Evolutionary conservation across 306 rosid genomes (phyloP).

Genomic region (Malus sylvestris): DNA sequence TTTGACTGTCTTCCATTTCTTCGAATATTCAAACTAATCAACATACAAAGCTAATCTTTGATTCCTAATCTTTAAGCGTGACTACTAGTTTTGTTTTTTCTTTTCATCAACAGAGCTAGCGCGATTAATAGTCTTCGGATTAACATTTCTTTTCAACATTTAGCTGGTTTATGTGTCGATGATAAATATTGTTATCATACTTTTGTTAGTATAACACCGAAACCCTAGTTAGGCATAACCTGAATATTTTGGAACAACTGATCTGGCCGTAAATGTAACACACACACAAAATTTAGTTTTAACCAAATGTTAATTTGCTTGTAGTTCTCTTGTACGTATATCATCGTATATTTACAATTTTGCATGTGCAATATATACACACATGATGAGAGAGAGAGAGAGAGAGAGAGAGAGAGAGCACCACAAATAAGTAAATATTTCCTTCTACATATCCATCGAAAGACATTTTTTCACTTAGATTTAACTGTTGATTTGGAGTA

Average conservation of each 20-base stretch:
- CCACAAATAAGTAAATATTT: not conserved
- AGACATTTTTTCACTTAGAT: not conserved
- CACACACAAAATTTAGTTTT: not conserved
- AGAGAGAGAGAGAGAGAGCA: not conserved
- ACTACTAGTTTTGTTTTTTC: constrained; percentile 1
- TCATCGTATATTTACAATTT: not conserved
- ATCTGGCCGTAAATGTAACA: not conserved
- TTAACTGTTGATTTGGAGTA: not conserved
- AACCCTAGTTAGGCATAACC: not conserved
- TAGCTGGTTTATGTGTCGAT: not conserved
- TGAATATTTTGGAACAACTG: not conserved
- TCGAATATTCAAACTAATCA: constrained; percentile 27
- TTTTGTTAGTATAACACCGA: not conserved
- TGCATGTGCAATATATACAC: not conserved
- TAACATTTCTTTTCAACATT: not conserved
- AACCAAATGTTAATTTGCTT: not conserved
- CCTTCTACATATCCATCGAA: not conserved
- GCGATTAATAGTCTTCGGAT: not conserved
- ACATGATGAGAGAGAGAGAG: not conserved
- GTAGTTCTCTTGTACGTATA: not conserved
- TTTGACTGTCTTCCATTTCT: constrained; percentile 8
- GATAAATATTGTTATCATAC: not conserved
- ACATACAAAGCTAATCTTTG: constrained; percentile 18
- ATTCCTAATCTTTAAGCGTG: constrained; percentile 19
- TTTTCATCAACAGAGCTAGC: not conserved